Base-by-base conservation (phyloP, 257 asterid genomes). In the Solanum verrucosum region DNA sequence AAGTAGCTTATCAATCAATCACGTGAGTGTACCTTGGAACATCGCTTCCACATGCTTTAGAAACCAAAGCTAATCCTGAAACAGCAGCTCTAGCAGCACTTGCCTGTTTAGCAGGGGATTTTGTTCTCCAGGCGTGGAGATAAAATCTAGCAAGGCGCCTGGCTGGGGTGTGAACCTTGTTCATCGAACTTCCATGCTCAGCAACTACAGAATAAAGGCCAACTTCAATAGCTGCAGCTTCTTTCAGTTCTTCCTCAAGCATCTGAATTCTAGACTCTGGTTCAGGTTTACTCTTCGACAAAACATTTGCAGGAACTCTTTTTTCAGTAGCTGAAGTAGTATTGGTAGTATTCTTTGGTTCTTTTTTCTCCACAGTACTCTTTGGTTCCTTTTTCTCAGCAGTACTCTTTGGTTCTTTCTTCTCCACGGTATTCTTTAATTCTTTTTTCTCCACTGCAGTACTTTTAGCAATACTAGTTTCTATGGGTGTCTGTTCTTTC, bases 11-110 rank as follows among this genome's bases (percentile, higher is more conserved):
- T 79, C 35, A 37, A 84, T 35, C 52, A 37, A 65, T 20, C 74
- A 81, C n/a, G 87, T 38, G 79, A 67, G 20, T 46, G 82, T 91
- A 97, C 98, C 99, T 94, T 25, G 98, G 92, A 73, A 96, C 98
- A 86, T 97, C 99, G 38, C 95, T 93, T 86, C 99, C 98, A 83
- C 99, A 97, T 38, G 98, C 95, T 92, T 93, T 97, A 72, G 98
- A 94, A 89, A 97, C 98, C 90, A 96, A 90, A 88, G 95, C 92
- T 68, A 97, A 71, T 29, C 99, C 99, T 31, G 98, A 96, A 52
- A 95, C 90, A n/a, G 92, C 92, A 83, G 98, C 96, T 90, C 96
- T 91, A 29, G 98, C 98, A 20, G 96, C 96, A 88, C 97, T 90
- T 59, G 98, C 98, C 72, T 94, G 94, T 91, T 93, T 96, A 84